Conservation (phyloP, 2,329 filamentous ascomycete genomes). For the Talaromyces islandicus region DNA sequence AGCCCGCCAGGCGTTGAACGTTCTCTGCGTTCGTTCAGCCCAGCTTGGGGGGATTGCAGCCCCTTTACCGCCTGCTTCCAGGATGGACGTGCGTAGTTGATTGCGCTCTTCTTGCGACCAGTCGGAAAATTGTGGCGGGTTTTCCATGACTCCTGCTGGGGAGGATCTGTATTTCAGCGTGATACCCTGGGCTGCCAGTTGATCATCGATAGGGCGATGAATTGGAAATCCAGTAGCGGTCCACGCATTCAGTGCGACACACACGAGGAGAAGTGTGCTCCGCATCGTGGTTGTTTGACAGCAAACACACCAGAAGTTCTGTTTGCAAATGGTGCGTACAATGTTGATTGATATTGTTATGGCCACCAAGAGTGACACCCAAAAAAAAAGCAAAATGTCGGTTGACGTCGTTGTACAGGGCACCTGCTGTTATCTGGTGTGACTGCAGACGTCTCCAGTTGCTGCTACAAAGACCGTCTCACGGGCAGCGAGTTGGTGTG, state of each 20-base stretch:
- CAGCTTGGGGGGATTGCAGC: neutral
- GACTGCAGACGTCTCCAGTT: neutral
- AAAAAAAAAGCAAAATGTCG: neutral
- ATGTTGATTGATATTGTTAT: neutral
- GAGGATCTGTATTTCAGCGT: neutral
- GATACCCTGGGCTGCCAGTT: neutral
- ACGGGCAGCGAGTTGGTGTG: neutral
- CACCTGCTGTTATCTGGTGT: neutral
- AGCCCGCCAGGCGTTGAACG: neutral
- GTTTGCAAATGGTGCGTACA: neutral
- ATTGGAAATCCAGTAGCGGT: conserved; percentile 1
- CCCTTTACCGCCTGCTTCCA: neutral
- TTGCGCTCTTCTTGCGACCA: neutral
- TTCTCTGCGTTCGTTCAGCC: neutral
- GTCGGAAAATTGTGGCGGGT: neutral
- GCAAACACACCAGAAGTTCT: neutral
- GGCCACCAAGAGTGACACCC: neutral
- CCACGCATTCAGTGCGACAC: conserved; percentile 1
- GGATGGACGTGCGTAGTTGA: neutral
- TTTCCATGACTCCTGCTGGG: neutral
- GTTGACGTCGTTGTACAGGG: neutral
- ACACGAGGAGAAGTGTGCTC: neutral
- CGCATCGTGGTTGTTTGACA: neutral
- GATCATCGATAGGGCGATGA: neutral
- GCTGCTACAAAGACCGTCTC: neutral